Percentiles rank a stretch among this genome's conserved stretches.
Conservation (phyloP, 139 green algal genomes). For the Auxenochlorella protothecoides region DNA sequence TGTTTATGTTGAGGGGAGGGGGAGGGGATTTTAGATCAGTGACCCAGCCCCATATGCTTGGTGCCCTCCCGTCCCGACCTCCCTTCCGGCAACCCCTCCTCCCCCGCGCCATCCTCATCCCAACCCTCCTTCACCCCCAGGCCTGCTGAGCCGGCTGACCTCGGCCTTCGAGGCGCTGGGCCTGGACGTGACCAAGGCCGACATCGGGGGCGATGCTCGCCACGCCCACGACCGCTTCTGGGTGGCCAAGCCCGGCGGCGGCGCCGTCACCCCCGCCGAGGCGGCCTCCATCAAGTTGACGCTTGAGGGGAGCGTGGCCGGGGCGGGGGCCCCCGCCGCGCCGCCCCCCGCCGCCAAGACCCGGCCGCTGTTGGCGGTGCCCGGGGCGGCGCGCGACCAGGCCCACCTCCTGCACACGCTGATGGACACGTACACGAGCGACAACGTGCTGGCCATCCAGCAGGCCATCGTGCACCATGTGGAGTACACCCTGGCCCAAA, state of each 20-base stretch:
- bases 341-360: neutral
- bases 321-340: neutral
- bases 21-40: too few species aligned
- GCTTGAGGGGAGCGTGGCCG: conserved; percentile 5
- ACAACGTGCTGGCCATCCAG: conserved; percentile 92
- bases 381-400: neutral
- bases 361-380: too few species aligned
- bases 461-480: conserved; percentile 96
- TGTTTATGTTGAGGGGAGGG: too few species aligned
- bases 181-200: conserved; percentile 59
- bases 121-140: conserved; percentile 21
- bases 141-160: conserved; percentile 61
- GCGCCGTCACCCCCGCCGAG: conserved; percentile 17
- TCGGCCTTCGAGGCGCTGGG: conserved; percentile 64
- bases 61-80: too few species aligned
- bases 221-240: conserved; percentile 72
- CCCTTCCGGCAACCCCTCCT: conserved; percentile 4
- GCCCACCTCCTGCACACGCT: conserved; percentile 23
- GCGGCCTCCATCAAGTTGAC: conserved; percentile 5
- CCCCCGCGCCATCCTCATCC: neutral
- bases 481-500: conserved; percentile 95
- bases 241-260: conserved; percentile 40
- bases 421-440: conserved; percentile 84
- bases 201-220: conserved; percentile 34
- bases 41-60: too few species aligned